Base-by-base conservation (phyloP, 345 rosid genomes). In the Dipteronia dyeriana region DNA sequence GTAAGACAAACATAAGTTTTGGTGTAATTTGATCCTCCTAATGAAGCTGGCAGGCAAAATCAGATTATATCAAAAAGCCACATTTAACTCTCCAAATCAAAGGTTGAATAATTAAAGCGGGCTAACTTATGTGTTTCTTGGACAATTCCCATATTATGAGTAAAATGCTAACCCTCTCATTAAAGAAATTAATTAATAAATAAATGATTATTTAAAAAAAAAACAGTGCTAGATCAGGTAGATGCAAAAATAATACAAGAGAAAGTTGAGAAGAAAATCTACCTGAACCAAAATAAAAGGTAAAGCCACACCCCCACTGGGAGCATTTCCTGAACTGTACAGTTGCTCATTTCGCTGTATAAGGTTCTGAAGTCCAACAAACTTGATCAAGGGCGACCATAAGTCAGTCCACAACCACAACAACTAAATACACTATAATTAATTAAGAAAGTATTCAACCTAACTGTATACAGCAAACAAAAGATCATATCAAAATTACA, bases 201-300 rank as follows among this genome's bases (percentile, higher is more conserved):
- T 17, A 5, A n/a, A 57, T 1, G 22, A 57, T 41, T 17, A 34
- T 34, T 34, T 34, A 34, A 34, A 34, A 20, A 20, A 57, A 19
- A 7, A 8, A 19, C 56, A 68, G 45, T 63, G 9, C 2, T 19
- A 54, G 57, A 26, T 1, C 43, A 62, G 66, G 53, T 38, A 22
- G 39, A 26, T 53, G 25, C 60, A 38, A 20, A 39, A 20, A 54
- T 13, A 23, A 60, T 56, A 39, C 68, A 66, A 63, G 25, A 19
- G 39, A 34, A 78, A 67, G 22, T 64, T 43, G 31, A 20, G 25
- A 79, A 76, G 61, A 73, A 74, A 45, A 20, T 73, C 83, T 88
- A 97, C 99, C 97, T 97, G 99, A 73, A 97, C 99, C 79, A 97
- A 86, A 81, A 97, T 97, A 81, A 97, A 97, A 6, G 99, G 99